Evolutionary conservation across 805 yeast genomes (phyloP).

Genomic region (Cyberlindnera subsufficiens): DNA sequence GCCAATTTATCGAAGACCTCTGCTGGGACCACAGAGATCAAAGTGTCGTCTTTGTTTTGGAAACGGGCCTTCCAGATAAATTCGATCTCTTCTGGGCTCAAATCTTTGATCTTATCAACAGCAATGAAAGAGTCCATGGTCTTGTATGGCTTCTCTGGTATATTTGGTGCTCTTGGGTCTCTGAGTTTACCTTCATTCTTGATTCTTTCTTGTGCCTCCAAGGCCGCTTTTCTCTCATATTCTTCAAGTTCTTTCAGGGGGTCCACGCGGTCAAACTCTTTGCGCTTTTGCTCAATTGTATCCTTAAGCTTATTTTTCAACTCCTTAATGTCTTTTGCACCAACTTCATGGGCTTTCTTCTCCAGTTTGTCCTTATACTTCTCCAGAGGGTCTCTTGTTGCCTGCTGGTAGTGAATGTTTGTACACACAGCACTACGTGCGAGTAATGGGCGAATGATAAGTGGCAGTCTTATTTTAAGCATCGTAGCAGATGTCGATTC

Average conservation of each 20-base stretch:
- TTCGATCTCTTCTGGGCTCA: constrained; percentile 62
- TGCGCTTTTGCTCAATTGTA: constrained; percentile 49
- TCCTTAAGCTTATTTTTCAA: constrained; percentile 58
- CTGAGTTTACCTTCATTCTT: constrained; percentile 23
- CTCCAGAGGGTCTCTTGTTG: constrained; percentile 1
- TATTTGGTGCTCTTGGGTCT: constrained; percentile 33
- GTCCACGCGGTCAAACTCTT: constrained; percentile 55
- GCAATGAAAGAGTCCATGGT: constrained; percentile 68
- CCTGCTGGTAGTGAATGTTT: constrained; percentile 8
- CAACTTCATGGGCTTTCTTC: constrained; percentile 33
- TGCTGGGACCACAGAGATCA: constrained; percentile 59
- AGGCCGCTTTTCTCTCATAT: constrained; percentile 32
- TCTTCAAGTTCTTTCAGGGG: constrained; percentile 66
- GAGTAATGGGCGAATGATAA: neutral
- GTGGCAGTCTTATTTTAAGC: neutral
- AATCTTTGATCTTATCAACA: constrained; percentile 51
- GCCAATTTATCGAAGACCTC: constrained; percentile 59
- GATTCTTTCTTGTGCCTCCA: constrained; percentile 21
- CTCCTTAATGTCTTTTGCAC: constrained; percentile 47
- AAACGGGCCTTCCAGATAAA: constrained; percentile 88
- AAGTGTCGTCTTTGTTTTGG: constrained; percentile 46
- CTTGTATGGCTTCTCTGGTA: constrained; percentile 53
- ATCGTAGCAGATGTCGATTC: neutral
- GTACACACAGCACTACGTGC: constrained; percentile 16
- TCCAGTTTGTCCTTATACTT: constrained; percentile 32